Evolutionary conservation across 2,329 filamentous ascomycete genomes (phyloP), one percentile per base, ranked within the genome.

Genomic region (Cryphonectria radicalis): DNA sequence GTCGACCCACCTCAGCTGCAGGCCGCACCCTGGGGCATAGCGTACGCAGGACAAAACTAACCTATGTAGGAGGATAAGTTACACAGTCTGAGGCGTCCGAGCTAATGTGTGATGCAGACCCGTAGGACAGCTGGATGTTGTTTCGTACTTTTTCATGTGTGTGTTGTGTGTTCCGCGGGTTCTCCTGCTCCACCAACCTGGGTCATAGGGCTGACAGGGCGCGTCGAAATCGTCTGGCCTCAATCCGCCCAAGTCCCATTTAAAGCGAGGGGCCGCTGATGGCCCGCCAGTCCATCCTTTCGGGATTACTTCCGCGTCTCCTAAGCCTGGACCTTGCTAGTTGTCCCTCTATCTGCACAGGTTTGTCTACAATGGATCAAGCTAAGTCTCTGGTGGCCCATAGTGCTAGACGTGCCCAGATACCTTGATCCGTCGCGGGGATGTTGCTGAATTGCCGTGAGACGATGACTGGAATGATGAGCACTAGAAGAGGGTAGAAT

Each of bases 131-230:
- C 13, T 57, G 28, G 25, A 32, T 32, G 13, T 17, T 28, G 55
- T 17, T 57, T 5, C 25, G 55, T 7, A 17, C 55, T 11, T 25
- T 25, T 22, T 19, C 6, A 19, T 50, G 4, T 50, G 17, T 8
- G 17, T 22, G 25, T 6, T 59, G 14, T 19, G 28, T 59, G 5
- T 1, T 59, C 53, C 55, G 55, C 28, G 25, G 13, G 7, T 35
- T 59, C 28, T 32, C 28, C 25, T 25, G 25, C 25, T 32, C 55
- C 25, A 19, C 55, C 14, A 28, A 57, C 63, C 70, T 70, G 67
- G 62, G 63, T 43, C 63, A 14, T 72, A 72, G 63, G 67, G 67
- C 70, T 72, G 46, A n/a, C 65, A 40, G 35, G 35, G 25, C 22
- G 40, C 4, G 5, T 25, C 22, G 46, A 59, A 35, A 11, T 22